Conservation (phyloP, 495 filamentous ascomycete genomes). For the Penicillium canariense region DNA sequence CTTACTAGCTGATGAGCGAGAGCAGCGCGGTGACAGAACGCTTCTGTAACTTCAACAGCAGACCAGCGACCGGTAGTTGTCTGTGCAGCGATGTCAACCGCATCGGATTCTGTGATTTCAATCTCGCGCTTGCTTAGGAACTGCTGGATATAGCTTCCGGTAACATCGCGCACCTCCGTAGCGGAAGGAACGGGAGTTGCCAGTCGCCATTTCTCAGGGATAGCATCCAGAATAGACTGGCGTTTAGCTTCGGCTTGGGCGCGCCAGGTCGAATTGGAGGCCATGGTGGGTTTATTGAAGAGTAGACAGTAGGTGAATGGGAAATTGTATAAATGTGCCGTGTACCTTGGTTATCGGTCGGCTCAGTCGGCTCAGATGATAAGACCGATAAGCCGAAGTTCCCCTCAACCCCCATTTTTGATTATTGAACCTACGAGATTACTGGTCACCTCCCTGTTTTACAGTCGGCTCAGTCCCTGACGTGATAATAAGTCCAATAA, state of each 20-base stretch:
- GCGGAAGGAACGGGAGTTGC: constrained; percentile 43
- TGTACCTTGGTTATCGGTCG: too few species aligned
- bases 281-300: constrained; percentile 9
- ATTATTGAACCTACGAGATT: too few species aligned
- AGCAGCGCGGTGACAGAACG: constrained; percentile 56
- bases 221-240: constrained; percentile 49
- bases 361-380: too few species aligned
- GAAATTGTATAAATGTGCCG: too few species aligned
- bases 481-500: too few species aligned
- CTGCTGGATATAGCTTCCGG: constrained; percentile 56
- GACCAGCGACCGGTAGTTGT: constrained; percentile 47
- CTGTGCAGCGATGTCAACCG: constrained; percentile 45
- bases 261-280: constrained; percentile 40
- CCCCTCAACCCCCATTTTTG: too few species aligned
- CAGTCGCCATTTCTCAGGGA: constrained; percentile 58
- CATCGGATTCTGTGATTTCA: constrained; percentile 55
- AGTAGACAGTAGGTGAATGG: neutral
- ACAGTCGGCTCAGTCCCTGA: too few species aligned
- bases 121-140: constrained; percentile 55
- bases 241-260: constrained; percentile 49
- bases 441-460: too few species aligned
- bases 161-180: constrained; percentile 59
- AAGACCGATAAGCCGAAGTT: too few species aligned
- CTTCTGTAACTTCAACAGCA: constrained; percentile 50
- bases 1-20: constrained; percentile 56